Evolutionary conservation across 2,329 filamentous ascomycete species (phyloP).

Genomic region (Neopestalotiopsis rosae): DNA sequence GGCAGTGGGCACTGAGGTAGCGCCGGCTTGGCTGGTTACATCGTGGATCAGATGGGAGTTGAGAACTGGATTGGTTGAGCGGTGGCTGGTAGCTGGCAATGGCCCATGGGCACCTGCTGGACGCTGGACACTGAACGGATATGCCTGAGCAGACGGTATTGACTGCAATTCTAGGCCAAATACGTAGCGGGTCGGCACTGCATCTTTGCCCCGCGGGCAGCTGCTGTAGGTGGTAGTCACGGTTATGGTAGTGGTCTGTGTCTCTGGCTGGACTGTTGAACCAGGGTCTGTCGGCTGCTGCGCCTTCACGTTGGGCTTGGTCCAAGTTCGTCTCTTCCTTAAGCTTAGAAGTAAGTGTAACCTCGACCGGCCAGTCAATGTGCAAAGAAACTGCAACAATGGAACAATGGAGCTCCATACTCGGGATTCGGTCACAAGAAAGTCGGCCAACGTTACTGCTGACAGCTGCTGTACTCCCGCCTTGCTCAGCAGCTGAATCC

Average conservation of each 20-base stretch:
- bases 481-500: not conserved
- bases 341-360: not conserved
- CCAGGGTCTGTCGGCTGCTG: not conserved
- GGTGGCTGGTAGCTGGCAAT: not conserved
- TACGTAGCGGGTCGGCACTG: conserved; percentile 3
- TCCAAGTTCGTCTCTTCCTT: not conserved
- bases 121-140: too few species aligned
- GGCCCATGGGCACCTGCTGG: not conserved
- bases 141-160: too few species aligned
- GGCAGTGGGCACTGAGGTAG: not conserved
- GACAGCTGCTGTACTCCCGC: not conserved
- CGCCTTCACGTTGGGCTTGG: not conserved
- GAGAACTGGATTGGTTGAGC: not conserved
- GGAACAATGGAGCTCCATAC: not conserved
- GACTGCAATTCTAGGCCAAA: not conserved
- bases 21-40: not conserved
- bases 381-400: not conserved
- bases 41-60: not conserved
- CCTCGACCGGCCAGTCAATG: not conserved
- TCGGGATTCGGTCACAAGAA: not conserved
- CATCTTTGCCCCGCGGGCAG: not conserved
- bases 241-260: too few species aligned
- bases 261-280: not conserved
- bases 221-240: not conserved
- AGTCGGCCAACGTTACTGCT: not conserved